Conservation (phyloP, 495 filamentous ascomycete genomes). For the Podospora pseudoanserina region DNA sequence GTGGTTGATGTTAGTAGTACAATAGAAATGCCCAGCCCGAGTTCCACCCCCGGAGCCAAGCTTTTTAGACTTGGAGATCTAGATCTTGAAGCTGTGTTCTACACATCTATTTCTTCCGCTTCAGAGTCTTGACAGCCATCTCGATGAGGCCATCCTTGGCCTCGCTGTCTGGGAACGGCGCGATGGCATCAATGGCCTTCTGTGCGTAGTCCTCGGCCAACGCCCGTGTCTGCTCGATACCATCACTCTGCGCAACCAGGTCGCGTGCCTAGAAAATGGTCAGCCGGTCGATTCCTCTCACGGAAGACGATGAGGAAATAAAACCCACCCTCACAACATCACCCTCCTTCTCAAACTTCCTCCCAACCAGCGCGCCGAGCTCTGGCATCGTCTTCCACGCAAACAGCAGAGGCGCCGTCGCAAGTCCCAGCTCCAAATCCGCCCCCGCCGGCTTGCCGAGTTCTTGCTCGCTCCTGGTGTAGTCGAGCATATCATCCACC, state of each 20-base stretch:
- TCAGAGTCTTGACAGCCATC: constrained; percentile 89
- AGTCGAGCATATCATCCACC: constrained; percentile 98
- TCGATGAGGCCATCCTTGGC: constrained; percentile 87
- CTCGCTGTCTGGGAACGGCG: constrained; percentile 80
- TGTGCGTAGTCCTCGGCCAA: constrained; percentile 88
- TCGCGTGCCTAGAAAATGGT: constrained; percentile 64
- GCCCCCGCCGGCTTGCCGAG: constrained; percentile 93
- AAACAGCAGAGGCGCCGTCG: constrained; percentile 92
- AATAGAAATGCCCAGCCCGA: constrained; percentile 4
- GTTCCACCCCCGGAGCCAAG: background rate
- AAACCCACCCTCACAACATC: constrained; percentile 74
- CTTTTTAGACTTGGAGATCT: constrained; percentile 21
- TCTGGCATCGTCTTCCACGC: constrained; percentile 89
- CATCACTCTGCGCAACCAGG: constrained; percentile 75
- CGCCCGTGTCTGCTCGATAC: constrained; percentile 82
- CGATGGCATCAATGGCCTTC: constrained; percentile 79
- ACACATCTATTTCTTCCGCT: constrained; percentile 66
- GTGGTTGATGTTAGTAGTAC: constrained; percentile 1
- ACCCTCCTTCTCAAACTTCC: constrained; percentile 79
- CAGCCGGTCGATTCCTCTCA: constrained; percentile 14
- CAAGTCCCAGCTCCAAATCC: constrained; percentile 87
- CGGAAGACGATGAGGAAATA: background rate
- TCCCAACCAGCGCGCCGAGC: constrained; percentile 81
- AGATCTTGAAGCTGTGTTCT: background rate
- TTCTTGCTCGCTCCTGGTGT: constrained; percentile 77